A percentile compares a stretch with the other conserved stretches of the same genome.
Conservation (phyloP, 306 rosid species). For the Cucurbita pepo region DNA sequence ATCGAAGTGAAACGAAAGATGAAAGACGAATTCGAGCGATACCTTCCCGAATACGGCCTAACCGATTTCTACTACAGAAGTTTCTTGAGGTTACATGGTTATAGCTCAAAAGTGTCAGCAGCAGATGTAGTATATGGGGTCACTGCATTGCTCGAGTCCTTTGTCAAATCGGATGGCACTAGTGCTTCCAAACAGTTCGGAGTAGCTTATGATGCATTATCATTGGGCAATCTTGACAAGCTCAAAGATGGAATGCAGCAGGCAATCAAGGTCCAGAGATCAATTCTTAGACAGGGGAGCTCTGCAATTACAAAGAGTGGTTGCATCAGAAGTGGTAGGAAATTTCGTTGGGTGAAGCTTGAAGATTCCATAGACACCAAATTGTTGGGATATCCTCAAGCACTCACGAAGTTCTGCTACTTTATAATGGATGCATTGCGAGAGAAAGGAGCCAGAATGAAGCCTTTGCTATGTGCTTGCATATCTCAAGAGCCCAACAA, state of each 20-base stretch:
- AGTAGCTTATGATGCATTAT: constrained; percentile 74
- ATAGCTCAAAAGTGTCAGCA: constrained; percentile 77
- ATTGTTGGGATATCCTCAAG: constrained; percentile 80
- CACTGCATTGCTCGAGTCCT: constrained; percentile 85
- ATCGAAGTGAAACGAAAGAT: constrained; percentile 73
- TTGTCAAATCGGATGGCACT: constrained; percentile 53
- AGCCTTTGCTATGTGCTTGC: constrained; percentile 93
- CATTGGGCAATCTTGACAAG: constrained; percentile 57
- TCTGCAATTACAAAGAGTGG: constrained; percentile 66
- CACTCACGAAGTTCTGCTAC: constrained; percentile 79
- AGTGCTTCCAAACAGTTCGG: constrained; percentile 76
- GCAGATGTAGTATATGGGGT: constrained; percentile 98
- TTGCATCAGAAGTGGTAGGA: constrained; percentile 74
- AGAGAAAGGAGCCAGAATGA: constrained; percentile 90
- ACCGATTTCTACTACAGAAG: constrained; percentile 82
- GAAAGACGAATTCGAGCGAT: constrained; percentile 65
- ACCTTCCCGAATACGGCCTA: constrained; percentile 73
- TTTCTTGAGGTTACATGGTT: constrained; percentile 58
- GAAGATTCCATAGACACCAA: constrained; percentile 61
- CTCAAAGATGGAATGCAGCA: constrained; percentile 76
- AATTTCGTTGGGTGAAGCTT: constrained; percentile 81
- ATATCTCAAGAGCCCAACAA: constrained; percentile 63
- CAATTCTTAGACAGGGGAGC: constrained; percentile 89
- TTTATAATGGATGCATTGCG: constrained; percentile 89
- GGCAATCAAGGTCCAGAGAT: constrained; percentile 74